Evolutionary conservation across 148 eudicot species (phyloP).

Genomic region (Polygonum aviculare): DNA sequence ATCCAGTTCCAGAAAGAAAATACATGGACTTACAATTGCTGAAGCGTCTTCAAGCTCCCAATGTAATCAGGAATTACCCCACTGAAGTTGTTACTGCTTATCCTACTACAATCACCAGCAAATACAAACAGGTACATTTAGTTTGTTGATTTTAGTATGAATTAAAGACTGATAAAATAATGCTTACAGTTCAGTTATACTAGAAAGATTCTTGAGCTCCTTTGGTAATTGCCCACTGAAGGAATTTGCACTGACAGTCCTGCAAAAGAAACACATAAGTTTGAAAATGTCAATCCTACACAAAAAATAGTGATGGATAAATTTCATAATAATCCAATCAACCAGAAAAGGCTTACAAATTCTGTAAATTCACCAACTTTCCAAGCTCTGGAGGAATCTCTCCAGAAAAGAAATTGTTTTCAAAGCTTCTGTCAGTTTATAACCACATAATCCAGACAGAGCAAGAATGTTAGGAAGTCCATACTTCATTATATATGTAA

Average conservation of each 20-base stretch:
- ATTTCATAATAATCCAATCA: not conserved
- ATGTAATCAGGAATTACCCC: slow-evolving; percentile 57
- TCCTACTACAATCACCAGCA: slow-evolving; percentile 35
- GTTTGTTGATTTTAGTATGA: no score
- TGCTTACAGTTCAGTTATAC: slow-evolving; percentile 45
- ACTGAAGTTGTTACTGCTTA: slow-evolving; percentile 48
- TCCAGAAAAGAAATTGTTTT: slow-evolving; percentile 29
- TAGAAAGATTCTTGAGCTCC: slow-evolving; percentile 29
- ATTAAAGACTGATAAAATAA: not conserved
- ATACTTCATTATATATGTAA: not conserved
- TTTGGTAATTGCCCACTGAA: slow-evolving; percentile 38
- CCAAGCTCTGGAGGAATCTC: slow-evolving; percentile 32
- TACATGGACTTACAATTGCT: slow-evolving; percentile 41
- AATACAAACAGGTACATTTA: not conserved
- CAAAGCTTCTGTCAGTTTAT: slow-evolving; percentile 20
- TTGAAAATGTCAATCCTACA: not conserved
- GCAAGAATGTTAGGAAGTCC: not conserved
- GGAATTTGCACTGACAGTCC: slow-evolving; percentile 42
- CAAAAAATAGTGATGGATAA: not conserved
- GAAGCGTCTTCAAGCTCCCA: slow-evolving; percentile 46
- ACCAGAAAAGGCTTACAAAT: slow-evolving; percentile 16
- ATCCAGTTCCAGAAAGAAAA: no score
- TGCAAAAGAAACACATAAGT: not conserved
- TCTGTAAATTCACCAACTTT: slow-evolving; percentile 18
- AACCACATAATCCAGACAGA: not conserved